A percentile compares a stretch with the other conserved stretches of the same genome.
Conservation (phyloP, 305 asterid genomes). For the Rubia balearica region DNA sequence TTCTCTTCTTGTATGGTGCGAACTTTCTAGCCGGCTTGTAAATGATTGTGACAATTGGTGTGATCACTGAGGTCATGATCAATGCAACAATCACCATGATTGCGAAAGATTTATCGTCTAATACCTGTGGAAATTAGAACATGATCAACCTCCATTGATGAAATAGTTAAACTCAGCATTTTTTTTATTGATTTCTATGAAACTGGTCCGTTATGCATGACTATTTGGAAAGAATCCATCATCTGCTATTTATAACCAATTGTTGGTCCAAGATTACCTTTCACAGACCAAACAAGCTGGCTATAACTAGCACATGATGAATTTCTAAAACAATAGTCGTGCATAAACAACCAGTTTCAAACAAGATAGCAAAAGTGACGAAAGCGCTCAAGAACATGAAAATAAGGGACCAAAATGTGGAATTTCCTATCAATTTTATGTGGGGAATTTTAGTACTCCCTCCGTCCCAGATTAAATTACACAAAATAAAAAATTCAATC, state of each 20-base stretch:
- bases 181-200: too few relatives aligned
- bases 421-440: too few relatives aligned
- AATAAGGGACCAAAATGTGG: too few relatives aligned
- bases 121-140: slow-evolving; percentile 33
- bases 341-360: background rate
- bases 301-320: background rate
- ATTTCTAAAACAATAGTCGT: background rate
- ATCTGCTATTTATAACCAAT: background rate
- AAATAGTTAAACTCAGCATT: background rate
- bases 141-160: background rate
- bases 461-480: too few relatives aligned
- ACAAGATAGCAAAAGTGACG: too few relatives aligned
- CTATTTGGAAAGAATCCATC: too few relatives aligned
- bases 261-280: background rate
- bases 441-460: too few relatives aligned
- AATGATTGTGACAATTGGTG: slow-evolving; percentile 47
- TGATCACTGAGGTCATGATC: slow-evolving; percentile 56
- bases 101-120: slow-evolving; percentile 63
- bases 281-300: background rate
- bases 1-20: slow-evolving; percentile 55
- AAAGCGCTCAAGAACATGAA: too few relatives aligned
- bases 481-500: too few relatives aligned
- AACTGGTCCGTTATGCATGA: too few relatives aligned
- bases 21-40: slow-evolving; percentile 62
- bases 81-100: slow-evolving; percentile 69